Base-by-base conservation (phyloP, 768 basidiomycete species). In the Leccinum subgranulosum region DNA sequence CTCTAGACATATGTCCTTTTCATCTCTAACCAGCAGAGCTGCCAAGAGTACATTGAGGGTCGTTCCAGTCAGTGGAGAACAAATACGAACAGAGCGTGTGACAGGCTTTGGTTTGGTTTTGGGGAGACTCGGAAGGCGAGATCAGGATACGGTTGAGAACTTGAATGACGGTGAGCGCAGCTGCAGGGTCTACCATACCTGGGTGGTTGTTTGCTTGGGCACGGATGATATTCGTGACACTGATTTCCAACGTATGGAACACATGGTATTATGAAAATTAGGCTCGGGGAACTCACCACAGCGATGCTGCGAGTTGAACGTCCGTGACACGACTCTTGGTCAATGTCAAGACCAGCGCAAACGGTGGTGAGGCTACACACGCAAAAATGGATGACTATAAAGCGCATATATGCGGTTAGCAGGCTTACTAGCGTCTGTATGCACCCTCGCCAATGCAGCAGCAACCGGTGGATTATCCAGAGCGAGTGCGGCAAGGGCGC, bases 11-110 rank as follows among this genome's bases (percentile, higher is more conserved):
- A 94, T 75, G 1, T 79, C 75, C 0, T 79, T 75, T 64, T 93
- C 84, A 61, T 95, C 94, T 17, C 79, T 75, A 3, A 92, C 84
- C 1, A 96, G 79, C 66, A 84, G 68, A 69, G 86, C 88, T 84
- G 27, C 9, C 53, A 21, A 48, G 19, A 33, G 47, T 0, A 4
- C 2, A 31, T 34, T 49, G 43, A 59, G 27, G 17, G 6, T 3
- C 17, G 31, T 31, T 51, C 19, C 43, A 47, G n/a, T 28, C 9
- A n/a, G 51, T 45, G 39, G 9, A 29, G 46, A 31, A 41, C 33
- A 7, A 11, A 19, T 15, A 78, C 85, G 14, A 57, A 93, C 90
- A 85, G 0, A 96, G 72, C 15, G 87, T 81, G 66, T 88, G 90
- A 67, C 91, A 92, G 0, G 90, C 86, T 67, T 81, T 87, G 1